phyloP scores from a whole-genome alignment of 495 filamentous ascomycete species.

The Podospora didyma region DNA sequence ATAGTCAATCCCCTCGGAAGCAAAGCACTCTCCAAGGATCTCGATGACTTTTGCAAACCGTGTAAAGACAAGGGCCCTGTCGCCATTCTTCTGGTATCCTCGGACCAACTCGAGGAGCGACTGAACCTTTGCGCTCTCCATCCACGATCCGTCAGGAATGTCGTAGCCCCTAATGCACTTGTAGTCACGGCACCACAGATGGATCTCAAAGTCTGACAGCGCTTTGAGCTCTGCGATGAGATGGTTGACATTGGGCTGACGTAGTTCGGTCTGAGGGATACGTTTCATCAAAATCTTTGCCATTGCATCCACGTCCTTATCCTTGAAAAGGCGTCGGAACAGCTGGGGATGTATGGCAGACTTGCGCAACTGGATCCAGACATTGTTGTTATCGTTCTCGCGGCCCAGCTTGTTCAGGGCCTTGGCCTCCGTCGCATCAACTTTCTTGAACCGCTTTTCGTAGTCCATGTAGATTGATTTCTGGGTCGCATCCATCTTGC shows the following conservation, averaged over 20 bases:
- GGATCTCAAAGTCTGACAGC: slow-evolving; percentile 77
- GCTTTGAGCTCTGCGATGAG: slow-evolving; percentile 68
- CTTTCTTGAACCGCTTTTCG: slow-evolving; percentile 31
- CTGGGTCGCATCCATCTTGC: slow-evolving; percentile 68
- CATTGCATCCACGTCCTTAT: slow-evolving; percentile 72
- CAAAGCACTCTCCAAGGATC: slow-evolving; percentile 77
- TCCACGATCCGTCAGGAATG: slow-evolving; percentile 74
- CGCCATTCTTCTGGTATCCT: slow-evolving; percentile 73
- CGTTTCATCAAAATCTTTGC: slow-evolving; percentile 65
- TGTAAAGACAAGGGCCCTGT: slow-evolving; percentile 83
- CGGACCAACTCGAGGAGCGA: slow-evolving; percentile 69
- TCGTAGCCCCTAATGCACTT: slow-evolving; percentile 66
- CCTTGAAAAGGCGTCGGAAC: slow-evolving; percentile 73
- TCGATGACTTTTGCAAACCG: slow-evolving; percentile 91
- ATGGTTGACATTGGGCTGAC: slow-evolving; percentile 55
- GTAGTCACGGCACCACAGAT: slow-evolving; percentile 70
- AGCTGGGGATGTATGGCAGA: slow-evolving; percentile 91
- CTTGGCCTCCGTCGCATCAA: slow-evolving; percentile 46
- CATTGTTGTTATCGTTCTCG: slow-evolving; percentile 56
- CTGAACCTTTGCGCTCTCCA: slow-evolving; percentile 87
- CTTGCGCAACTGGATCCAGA: slow-evolving; percentile 87
- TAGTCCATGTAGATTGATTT: slow-evolving; percentile 62
- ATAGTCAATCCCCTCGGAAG: slow-evolving; percentile 67
- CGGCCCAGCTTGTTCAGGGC: slow-evolving; percentile 27
- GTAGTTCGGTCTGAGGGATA: slow-evolving; percentile 37